These are phyloP conservation scores for Chrysopogon serrulatus DNA, from an alignment of 176 grass and related monocot species.

Conservation along the genomic window DNA sequence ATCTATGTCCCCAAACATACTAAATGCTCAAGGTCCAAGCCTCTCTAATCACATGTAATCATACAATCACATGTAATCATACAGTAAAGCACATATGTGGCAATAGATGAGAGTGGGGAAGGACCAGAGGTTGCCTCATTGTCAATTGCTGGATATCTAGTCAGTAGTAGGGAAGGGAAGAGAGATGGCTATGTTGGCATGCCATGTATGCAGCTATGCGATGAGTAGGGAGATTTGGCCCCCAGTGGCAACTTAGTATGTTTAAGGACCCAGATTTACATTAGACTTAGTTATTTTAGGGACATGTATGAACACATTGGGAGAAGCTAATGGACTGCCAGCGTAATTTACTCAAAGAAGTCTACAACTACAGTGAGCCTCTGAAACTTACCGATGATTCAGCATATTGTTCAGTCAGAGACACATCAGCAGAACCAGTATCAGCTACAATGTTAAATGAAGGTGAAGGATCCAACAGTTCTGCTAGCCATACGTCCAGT, in stretches of 20 bases:
- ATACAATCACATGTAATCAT: not conserved
- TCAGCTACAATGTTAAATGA: conserved; percentile 16
- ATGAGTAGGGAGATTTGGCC: not conserved
- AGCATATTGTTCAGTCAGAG: conserved; percentile 27
- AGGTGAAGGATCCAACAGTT: conserved; percentile 45
- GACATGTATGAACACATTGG: not conserved
- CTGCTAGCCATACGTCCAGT: conserved; percentile 35
- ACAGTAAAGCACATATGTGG: not conserved
- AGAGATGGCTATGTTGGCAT: not conserved
- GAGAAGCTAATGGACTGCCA: not conserved
- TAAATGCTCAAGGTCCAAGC: not conserved
- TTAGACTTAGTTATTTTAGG: not conserved
- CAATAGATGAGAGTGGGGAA: not conserved
- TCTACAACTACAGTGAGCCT: not conserved
- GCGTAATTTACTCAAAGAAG: not conserved
- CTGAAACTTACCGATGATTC: conserved; percentile 49
- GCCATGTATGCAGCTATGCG: not conserved
- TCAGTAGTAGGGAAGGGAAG: not conserved
- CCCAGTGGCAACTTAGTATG: not conserved
- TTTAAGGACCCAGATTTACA: not conserved
- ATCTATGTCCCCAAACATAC: not conserved
- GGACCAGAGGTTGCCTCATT: not conserved
- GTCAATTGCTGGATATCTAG: not conserved
- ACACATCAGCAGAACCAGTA: not conserved
- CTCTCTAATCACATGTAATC: not conserved